Conservation (phyloP, 805 yeast species). For the Pichia nanzhaoensis region DNA sequence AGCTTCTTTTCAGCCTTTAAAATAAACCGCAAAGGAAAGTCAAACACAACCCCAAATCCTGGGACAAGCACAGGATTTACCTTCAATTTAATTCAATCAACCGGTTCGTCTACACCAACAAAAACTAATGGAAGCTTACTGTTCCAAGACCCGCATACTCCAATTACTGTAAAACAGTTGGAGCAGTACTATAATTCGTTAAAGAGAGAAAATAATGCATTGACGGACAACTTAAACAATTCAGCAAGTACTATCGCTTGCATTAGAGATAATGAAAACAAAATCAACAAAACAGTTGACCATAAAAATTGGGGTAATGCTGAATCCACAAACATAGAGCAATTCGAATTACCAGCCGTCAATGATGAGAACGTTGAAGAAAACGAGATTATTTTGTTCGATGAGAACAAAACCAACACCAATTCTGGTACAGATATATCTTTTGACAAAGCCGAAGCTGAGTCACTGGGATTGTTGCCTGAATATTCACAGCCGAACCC, state of each 20-base stretch:
- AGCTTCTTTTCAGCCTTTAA: slow-evolving; percentile 12
- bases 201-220: slow-evolving; percentile 18
- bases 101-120: not conserved
- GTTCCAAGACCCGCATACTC: slow-evolving; percentile 5
- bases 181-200: slow-evolving; percentile 24
- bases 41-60: not conserved
- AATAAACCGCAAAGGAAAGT: not conserved
- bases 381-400: slow-evolving; percentile 5
- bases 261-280: slow-evolving; percentile 9
- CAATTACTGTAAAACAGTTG: slow-evolving; percentile 25
- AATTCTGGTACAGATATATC: not conserved
- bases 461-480: slow-evolving; percentile 5
- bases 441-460: not conserved
- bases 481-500: slow-evolving; percentile 21
- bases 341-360: not conserved
- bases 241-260: not conserved
- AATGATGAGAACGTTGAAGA: not conserved
- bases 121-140: not conserved
- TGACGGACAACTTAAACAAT: slow-evolving; percentile 16
- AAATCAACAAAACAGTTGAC: not conserved
- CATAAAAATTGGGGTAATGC: slow-evolving; percentile 14
- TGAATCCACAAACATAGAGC: slow-evolving; percentile 13
- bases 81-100: too few species aligned
- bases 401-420: slow-evolving; percentile 1
- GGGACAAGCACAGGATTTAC: not conserved